Percentiles rank a stretch among this genome's conserved stretches.
Conservation (phyloP, 176 grass and related monocot genomes). For the Oryza longistaminata region DNA sequence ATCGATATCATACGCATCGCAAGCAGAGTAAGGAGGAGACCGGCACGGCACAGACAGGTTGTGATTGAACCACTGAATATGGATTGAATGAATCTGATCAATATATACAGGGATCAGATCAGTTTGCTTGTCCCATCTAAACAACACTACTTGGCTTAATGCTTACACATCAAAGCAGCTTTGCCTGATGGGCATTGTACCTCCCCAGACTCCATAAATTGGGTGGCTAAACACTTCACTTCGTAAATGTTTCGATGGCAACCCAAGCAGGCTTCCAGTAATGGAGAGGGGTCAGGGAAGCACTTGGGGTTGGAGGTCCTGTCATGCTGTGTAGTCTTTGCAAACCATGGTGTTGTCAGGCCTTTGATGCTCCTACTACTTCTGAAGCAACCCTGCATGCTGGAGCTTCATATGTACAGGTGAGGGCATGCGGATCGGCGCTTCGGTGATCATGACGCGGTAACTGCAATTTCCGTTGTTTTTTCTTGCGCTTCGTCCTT, state of each 20-base stretch:
- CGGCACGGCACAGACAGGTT: background rate
- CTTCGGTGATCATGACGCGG: slow-evolving; percentile 39
- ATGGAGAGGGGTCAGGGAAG: background rate
- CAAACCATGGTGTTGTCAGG: slow-evolving; percentile 11
- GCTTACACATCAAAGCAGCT: slow-evolving; percentile 50
- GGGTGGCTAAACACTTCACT: slow-evolving; percentile 35
- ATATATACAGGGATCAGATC: slow-evolving; percentile 47
- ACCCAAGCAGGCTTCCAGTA: background rate
- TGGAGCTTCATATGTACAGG: slow-evolving; percentile 62
- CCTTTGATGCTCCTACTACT: background rate
- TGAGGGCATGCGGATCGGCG: background rate
- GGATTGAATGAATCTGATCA: slow-evolving; percentile 54
- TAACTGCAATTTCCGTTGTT: slow-evolving; percentile 16
- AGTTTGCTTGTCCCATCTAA: slow-evolving; percentile 31
- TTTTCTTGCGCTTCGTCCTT: slow-evolving; percentile 64
- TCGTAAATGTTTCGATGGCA: slow-evolving; percentile 9
- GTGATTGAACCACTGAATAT: slow-evolving; percentile 44
- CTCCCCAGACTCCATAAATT: slow-evolving; percentile 47
- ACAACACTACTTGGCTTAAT: slow-evolving; percentile 34
- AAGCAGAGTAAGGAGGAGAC: background rate
- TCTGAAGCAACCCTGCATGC: slow-evolving; percentile 23
- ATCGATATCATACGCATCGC: background rate
- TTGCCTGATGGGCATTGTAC: slow-evolving; percentile 27
- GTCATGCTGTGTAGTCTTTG: slow-evolving; percentile 4
- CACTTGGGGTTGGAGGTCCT: background rate